These are phyloP conservation scores for Craterostigma plantagineum DNA, from an alignment of 257 asterid species.

Conservation along the genomic window DNA sequence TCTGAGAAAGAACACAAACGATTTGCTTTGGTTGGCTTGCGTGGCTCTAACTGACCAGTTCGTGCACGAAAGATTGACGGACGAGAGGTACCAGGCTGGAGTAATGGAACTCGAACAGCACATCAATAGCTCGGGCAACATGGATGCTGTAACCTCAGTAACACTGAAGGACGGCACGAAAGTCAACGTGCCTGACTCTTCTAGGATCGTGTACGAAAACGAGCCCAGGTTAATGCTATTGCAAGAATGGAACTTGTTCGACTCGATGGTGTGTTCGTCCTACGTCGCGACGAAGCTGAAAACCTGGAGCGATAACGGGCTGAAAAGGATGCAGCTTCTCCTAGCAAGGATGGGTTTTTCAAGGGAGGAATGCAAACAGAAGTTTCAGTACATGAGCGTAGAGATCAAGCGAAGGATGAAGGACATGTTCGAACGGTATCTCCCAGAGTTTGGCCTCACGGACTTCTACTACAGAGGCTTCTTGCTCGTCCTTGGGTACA, in stretches of 20 bases:
- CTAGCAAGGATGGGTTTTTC: constrained; percentile 94
- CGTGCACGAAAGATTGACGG: constrained; percentile 81
- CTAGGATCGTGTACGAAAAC: constrained; percentile 66
- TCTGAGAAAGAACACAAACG: constrained; percentile 57
- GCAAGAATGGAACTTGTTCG: constrained; percentile 97
- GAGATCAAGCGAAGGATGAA: constrained; percentile 78
- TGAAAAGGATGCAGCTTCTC: constrained; percentile 83
- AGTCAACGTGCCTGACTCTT: constrained; percentile 62
- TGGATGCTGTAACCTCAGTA: constrained; percentile 64
- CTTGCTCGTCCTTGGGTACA: constrained; percentile 60
- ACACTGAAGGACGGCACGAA: constrained; percentile 90
- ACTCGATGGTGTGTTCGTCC: constrained; percentile 88
- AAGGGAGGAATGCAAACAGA: constrained; percentile 82
- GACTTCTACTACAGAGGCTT: constrained; percentile 83
- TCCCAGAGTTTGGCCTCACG: constrained; percentile 85
- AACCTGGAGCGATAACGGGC: constrained; percentile 93
- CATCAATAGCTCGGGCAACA: constrained; percentile 72
- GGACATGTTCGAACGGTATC: constrained; percentile 81
- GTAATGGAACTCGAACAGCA: constrained; percentile 93
- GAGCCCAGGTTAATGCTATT: constrained; percentile 83
- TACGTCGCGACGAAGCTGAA: constrained; percentile 81
- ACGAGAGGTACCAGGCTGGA: constrained; percentile 78
- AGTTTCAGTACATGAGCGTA: constrained; percentile 77
- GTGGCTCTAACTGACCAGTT: constrained; percentile 90
- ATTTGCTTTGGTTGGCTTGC: constrained; percentile 91